phyloP scores from a whole-genome alignment of 352 stramenopile species.

The Globisporangium yorkense region DNA sequence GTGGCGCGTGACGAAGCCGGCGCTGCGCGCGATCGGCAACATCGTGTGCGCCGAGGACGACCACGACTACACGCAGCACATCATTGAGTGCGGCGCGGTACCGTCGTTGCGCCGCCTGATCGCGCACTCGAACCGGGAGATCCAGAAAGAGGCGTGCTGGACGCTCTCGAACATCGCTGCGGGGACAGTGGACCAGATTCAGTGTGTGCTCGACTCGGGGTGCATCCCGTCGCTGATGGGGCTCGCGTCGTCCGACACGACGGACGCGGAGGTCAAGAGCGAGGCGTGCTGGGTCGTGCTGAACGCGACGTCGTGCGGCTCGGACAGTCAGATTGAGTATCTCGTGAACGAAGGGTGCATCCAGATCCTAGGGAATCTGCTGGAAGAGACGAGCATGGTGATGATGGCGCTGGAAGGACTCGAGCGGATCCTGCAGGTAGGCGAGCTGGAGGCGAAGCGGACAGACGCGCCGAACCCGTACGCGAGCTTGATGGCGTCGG shows the following conservation, averaged over 20 bases:
- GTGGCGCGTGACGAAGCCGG: constrained; percentile 96
- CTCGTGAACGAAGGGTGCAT: constrained; percentile 86
- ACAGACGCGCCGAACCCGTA: constrained; percentile 86
- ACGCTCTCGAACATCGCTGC: constrained; percentile 98
- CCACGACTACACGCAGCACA: constrained; percentile 90
- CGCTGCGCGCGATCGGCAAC: constrained; percentile 97
- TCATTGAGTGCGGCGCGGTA: constrained; percentile 96
- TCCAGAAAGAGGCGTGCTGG: constrained; percentile 97
- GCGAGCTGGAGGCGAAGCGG: constrained; percentile 85
- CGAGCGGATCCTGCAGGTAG: constrained; percentile 95
- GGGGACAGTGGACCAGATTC: constrained; percentile 96
- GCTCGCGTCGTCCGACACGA: constrained; percentile 88
- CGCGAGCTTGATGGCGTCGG: constrained; percentile 82
- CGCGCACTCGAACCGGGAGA: constrained; percentile 94
- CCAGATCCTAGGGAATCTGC: constrained; percentile 86
- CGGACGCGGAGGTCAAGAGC: constrained; percentile 95
- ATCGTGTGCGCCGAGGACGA: constrained; percentile 98
- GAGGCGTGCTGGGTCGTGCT: constrained; percentile 98
- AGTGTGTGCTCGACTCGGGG: constrained; percentile 95
- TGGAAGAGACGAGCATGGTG: constrained; percentile 96
- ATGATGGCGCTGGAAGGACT: constrained; percentile 98
- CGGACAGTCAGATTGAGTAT: constrained; percentile 92
- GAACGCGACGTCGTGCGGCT: constrained; percentile 97
- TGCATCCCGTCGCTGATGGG: constrained; percentile 94
- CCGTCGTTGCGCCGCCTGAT: constrained; percentile 92